Base-by-base conservation (phyloP, 2,329 filamentous ascomycete genomes). In the Hypoxylon sp. region DNA sequence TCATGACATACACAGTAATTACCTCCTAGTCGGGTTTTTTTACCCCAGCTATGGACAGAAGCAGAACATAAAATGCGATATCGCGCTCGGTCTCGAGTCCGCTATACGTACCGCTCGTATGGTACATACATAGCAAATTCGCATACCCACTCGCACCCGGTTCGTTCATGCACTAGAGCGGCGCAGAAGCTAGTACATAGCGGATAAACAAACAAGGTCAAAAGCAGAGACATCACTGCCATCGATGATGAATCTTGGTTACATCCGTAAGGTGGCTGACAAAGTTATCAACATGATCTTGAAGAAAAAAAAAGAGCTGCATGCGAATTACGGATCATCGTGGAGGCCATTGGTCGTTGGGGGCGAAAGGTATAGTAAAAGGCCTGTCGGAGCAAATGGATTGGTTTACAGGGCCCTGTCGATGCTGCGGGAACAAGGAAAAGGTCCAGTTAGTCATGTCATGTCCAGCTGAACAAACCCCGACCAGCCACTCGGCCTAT, bases 211-310 rank as follows among this genome's bases (percentile, higher is more conserved):
- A 47, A 47, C 42, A 55, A 37, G 26, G 19, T 27, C 17, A 21
- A 17, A 16, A 36, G 38, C 35, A 43, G 23, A 45, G 26, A 21
- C 16, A 45, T 19, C 55, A 46, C 21, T 51, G 38, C 23, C 17
- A 29, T 45, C 26, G 34, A 45, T 23, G 38, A 42, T 29, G 41
- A 40, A 55, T 52, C 55, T 52, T 58, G 55, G 51, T 58, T 58
- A 55, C 55, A 58, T 58, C 51, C 51, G 51, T 46, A 37, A 11
- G n/a, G 51, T 54, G 51, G 55, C 44, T 56, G 36, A 34, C 27
- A 23, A 35, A 23, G 37, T 23, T 35, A 37, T 44, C 26, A 27
- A 25, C 5, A 25, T 42, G 9, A 35, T 13, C 27, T 29, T 13
- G 20, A 32, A 47, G 20, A 27, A 27, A 8, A 27, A 20, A 12